These are phyloP conservation scores for Russula ochroleuca DNA, from an alignment of 768 basidiomycete species.

Conservation along the genomic window DNA sequence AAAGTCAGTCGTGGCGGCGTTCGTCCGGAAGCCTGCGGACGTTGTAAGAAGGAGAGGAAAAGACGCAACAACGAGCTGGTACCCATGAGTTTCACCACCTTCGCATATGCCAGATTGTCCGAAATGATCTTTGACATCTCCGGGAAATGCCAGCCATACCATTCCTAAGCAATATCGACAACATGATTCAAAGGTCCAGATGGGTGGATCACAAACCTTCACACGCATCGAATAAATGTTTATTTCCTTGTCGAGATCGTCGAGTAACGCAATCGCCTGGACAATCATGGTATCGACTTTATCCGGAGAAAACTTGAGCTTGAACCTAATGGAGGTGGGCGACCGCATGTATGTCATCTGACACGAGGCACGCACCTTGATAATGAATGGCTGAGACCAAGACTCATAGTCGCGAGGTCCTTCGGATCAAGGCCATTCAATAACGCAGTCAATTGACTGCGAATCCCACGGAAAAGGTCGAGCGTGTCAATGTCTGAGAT, in stretches of 20 bases:
- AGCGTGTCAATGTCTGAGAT: constrained; percentile 50
- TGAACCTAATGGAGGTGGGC: constrained; percentile 58
- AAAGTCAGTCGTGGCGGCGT: constrained; percentile 81
- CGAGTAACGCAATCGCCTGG: constrained; percentile 95
- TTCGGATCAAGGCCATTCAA: constrained; percentile 90
- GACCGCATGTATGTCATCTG: background rate
- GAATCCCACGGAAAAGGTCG: constrained; percentile 95
- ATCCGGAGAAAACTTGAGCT: constrained; percentile 99
- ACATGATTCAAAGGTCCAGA: background rate
- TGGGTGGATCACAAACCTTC: constrained; percentile 52
- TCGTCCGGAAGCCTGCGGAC: constrained; percentile 82
- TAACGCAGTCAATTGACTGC: constrained; percentile 79
- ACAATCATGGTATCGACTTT: constrained; percentile 99
- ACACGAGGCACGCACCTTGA: constrained; percentile 58
- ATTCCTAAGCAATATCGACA: constrained; percentile 63
- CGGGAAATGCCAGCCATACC: constrained; percentile 99
- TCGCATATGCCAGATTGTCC: constrained; percentile 96
- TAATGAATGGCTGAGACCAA: constrained; percentile 95
- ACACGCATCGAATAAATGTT: constrained; percentile 99
- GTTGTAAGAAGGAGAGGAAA: background rate
- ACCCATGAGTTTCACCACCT: constrained; percentile 90
- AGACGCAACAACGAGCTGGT: constrained; percentile 29
- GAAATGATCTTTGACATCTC: constrained; percentile 98
- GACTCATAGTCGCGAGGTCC: constrained; percentile 94
- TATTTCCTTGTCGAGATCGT: constrained; percentile 99